Evolutionary conservation across 2,329 filamentous ascomycete species (phyloP), one percentile per base, ranked within the genome.

Genomic region (Hansfordia pulvinata): DNA sequence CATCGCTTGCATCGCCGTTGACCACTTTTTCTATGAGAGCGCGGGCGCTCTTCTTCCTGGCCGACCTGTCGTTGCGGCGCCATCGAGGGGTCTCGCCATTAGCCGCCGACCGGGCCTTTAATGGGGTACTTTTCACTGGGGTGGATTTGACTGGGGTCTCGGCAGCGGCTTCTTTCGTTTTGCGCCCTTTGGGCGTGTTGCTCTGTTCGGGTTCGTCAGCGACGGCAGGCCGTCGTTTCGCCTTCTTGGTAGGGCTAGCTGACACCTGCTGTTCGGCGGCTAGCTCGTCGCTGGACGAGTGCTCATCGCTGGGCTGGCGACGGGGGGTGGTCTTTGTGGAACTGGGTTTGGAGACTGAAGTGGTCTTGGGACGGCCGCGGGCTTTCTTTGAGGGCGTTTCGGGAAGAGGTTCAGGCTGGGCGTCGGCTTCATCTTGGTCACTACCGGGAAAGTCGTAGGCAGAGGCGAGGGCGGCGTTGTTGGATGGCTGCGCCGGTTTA

Each of bases 21-120:
- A 79, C 61, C 6, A 75, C 73, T 22, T 75, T 74, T 43, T 86
- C 74, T 19, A 92, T 76, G 27, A 94, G 56, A 4, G 73, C 70
- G 27, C 75, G 66, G 13, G 79, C 80, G 47, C 82, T 93, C 60
- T 93, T 94, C 43, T 76, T 76, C 41, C 80, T 73, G 2, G 86
- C 88, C 5, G 86, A 94, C 25, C 80, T 74, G 52, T 94, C 84
- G 36, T 82, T 79, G 35, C 66, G 70, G 21, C 67, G 62, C 37
- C 73, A 66, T 19, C 69, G 68, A 0, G 81, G 77, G 2, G 77
- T 83, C 18, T 56, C 43, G 6, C 50, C 54, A 19, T 44, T 55
- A 13, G 42, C 27, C 3, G 13, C 19, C 10, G 18, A 12, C 9
- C 31, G 39, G 4, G 30, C 29, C 20, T 36, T 39, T 5, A 41